Percentiles rank a stretch among this genome's conserved stretches.
phyloP scores from a whole-genome alignment of 1,284 basidiomycete species.

The Papiliotrema nemorosa region DNA sequence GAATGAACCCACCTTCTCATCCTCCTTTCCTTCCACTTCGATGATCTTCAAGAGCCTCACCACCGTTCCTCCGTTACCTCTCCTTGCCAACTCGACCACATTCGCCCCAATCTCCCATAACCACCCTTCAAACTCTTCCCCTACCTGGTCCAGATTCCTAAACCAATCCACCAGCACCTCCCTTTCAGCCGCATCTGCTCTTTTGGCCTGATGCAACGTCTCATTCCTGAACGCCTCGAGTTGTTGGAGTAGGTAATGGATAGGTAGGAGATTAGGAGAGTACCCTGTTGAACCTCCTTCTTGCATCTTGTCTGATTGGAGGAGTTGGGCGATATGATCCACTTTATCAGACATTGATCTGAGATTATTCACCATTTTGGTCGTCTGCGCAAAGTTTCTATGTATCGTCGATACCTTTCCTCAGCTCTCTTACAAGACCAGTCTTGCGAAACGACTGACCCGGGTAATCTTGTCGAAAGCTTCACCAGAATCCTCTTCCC shows the following conservation, averaged over 20 bases:
- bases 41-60: conserved; percentile 91
- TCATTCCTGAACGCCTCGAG: conserved; percentile 92
- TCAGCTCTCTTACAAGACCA: too few species aligned
- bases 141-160: conserved; percentile 77
- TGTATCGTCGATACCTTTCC: conserved; percentile 88
- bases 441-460: too few species aligned
- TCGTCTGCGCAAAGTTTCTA: conserved; percentile 89
- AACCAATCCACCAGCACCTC: conserved; percentile 74
- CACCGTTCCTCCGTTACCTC: conserved; percentile 75
- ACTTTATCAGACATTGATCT: conserved; percentile 84
- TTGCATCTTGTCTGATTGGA: conserved; percentile 63
- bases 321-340: conserved; percentile 70
- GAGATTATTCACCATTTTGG: conserved; percentile 91
- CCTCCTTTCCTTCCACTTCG: conserved; percentile 86
- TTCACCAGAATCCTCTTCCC: conserved; percentile 34
- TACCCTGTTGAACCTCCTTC: conserved; percentile 70
- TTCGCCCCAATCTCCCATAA: conserved; percentile 73
- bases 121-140: conserved; percentile 82
- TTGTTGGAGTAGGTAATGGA: conserved; percentile 84
- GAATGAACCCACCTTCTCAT: conserved; percentile 71
- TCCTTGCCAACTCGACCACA: conserved; percentile 74
- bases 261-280: conserved; percentile 78
- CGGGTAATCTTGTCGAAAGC: conserved; percentile 88
- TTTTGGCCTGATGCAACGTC: conserved; percentile 86
- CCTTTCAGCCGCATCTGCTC: conserved; percentile 59